Conservation (phyloP, 306 rosid genomes). For the Lupinus albus region DNA sequence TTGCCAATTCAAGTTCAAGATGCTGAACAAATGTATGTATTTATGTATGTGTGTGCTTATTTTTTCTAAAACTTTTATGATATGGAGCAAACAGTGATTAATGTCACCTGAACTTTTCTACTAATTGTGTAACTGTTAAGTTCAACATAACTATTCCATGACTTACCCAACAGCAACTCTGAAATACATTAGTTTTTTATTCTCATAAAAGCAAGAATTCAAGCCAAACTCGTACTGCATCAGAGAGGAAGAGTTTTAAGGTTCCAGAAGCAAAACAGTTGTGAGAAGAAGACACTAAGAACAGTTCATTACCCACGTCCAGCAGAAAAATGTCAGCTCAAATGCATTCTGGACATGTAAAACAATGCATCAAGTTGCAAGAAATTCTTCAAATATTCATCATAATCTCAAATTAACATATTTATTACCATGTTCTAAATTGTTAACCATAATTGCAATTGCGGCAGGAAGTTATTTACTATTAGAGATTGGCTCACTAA, state of each 20-base stretch:
- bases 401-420: neutral
- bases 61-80: neutral
- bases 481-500: too few species aligned
- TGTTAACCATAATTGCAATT: too few species aligned
- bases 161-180: conserved; percentile 86
- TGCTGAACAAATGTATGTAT: neutral
- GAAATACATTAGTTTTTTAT: conserved; percentile 46
- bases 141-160: neutral
- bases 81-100: neutral
- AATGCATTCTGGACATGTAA: conserved; percentile 78
- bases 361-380: conserved; percentile 32
- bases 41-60: neutral
- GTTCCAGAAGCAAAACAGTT: conserved; percentile 27
- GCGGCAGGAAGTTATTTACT: too few species aligned
- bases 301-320: conserved; percentile 74
- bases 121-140: neutral
- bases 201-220: conserved; percentile 83
- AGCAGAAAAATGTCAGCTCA: conserved; percentile 89
- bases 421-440: neutral
- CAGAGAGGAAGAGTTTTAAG: conserved; percentile 34
- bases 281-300: conserved; percentile 8
- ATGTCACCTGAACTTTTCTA: neutral
- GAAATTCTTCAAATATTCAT: conserved; percentile 26
- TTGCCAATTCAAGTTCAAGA: neutral
- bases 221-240: conserved; percentile 95